Evolutionary conservation across 352 stramenopile species (phyloP).

Genomic region (Thalassiosira ordinaria): DNA sequence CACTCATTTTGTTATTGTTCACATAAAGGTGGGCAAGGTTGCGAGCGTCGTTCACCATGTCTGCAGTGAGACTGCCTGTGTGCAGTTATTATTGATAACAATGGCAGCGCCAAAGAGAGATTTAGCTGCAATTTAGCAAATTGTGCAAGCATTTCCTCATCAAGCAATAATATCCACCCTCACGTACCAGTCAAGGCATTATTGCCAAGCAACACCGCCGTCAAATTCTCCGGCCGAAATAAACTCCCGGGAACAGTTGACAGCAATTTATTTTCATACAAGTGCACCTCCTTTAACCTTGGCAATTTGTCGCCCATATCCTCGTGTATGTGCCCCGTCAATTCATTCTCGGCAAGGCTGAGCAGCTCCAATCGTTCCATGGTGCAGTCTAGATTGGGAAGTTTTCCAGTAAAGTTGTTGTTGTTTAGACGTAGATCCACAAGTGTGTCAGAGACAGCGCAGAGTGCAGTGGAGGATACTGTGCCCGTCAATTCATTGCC

Average conservation of each 20-base stretch:
- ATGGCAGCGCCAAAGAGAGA: too few species aligned
- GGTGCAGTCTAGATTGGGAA: conserved; percentile 6
- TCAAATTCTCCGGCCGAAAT: conserved; percentile 35
- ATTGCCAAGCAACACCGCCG: conserved; percentile 10
- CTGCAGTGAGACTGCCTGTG: conserved; percentile 16
- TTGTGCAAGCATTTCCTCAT: too few species aligned
- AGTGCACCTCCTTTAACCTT: conserved; percentile 22
- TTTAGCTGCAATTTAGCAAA: too few species aligned
- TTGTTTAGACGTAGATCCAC: conserved; percentile 25
- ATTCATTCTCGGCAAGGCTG: conserved; percentile 11
- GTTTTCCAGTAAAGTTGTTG: conserved; percentile 17
- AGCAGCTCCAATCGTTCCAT: conserved; percentile 35
- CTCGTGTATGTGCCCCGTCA: conserved; percentile 9
- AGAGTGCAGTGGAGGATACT: background rate
- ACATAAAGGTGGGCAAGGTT: conserved; percentile 26
- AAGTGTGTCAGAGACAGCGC: conserved; percentile 2
- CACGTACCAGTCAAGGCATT: conserved; percentile 27
- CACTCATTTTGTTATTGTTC: conserved; percentile 33
- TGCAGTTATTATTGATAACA: too few species aligned
- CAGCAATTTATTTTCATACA: conserved; percentile 20
- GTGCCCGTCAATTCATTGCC: conserved; percentile 23
- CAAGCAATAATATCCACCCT: too few species aligned
- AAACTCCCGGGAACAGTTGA: conserved; percentile 35
- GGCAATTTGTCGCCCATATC: conserved; percentile 5
- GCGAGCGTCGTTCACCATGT: conserved; percentile 10